A percentile compares a stretch with the other conserved stretches of the same genome.
Conservation (phyloP, 164 flowering plant species). For the Stephania yunnanensis region DNA sequence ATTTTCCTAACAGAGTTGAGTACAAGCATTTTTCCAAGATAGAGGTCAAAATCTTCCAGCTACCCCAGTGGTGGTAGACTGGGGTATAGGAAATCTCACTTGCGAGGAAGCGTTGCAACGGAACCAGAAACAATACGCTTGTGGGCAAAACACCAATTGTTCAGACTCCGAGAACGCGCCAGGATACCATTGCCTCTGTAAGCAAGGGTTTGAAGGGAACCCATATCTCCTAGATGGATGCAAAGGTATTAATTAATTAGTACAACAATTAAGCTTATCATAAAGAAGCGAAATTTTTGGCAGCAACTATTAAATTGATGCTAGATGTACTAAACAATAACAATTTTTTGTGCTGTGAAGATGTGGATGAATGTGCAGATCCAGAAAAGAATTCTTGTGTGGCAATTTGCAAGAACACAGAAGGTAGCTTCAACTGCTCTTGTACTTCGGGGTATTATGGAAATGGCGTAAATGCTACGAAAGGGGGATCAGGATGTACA, state of each 20-base stretch:
- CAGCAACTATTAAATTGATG: no score
- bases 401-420: neutral
- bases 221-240: constrained; percentile 13
- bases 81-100: neutral
- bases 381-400: constrained; percentile 1
- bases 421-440: neutral
- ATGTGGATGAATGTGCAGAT: neutral
- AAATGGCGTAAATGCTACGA: neutral
- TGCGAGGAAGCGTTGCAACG: neutral
- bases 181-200: constrained; percentile 10
- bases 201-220: constrained; percentile 9
- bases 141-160: constrained; percentile 5
- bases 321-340: neutral
- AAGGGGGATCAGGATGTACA: neutral
- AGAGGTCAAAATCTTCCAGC: neutral
- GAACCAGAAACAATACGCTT: neutral
- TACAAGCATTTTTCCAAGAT: neutral
- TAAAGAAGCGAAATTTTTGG: no score
- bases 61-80: neutral
- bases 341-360: neutral
- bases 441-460: neutral
- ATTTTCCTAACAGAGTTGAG: neutral
- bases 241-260: constrained; percentile 3
- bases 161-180: constrained; percentile 5
- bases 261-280: no score